These are phyloP conservation scores for Globisporangium orthogonon DNA, from an alignment of 352 stramenopile genomes.

Conservation along the genomic window DNA sequence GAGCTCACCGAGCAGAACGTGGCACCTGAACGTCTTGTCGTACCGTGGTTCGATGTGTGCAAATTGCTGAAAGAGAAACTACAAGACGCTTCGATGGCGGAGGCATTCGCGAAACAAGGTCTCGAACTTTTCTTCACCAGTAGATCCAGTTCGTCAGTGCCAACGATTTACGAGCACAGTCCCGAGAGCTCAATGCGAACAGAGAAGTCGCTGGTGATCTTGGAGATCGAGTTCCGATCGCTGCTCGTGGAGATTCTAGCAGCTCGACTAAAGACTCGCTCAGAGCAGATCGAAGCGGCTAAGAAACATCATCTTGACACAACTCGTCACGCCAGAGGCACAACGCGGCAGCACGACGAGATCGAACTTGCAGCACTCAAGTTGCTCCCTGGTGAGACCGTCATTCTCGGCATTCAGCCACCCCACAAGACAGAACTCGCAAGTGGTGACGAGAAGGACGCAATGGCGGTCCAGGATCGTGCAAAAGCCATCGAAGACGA, in stretches of 20 bases:
- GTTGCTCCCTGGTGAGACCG: slow-evolving; percentile 17
- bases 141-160: slow-evolving; percentile 6
- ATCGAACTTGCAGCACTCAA: slow-evolving; percentile 17
- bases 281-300: slow-evolving; percentile 9
- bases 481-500: slow-evolving; percentile 12
- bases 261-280: slow-evolving; percentile 25
- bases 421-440: not conserved
- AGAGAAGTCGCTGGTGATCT: slow-evolving; percentile 44
- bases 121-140: slow-evolving; percentile 36
- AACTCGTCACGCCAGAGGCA: not conserved
- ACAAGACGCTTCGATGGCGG: slow-evolving; percentile 22
- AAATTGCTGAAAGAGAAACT: slow-evolving; percentile 38
- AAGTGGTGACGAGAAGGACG: not conserved
- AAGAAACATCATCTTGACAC: slow-evolving; percentile 9
- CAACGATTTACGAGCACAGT: not conserved
- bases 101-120: slow-evolving; percentile 19
- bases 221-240: slow-evolving; percentile 49
- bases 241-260: slow-evolving; percentile 45
- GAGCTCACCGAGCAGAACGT: not conserved
- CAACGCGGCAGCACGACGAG: slow-evolving; percentile 1
- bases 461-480: slow-evolving; percentile 3
- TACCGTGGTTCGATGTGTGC: slow-evolving; percentile 42
- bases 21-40: slow-evolving; percentile 22
- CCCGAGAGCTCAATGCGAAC: slow-evolving; percentile 7
- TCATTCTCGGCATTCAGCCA: slow-evolving; percentile 31